These are phyloP conservation scores for Nematocida sp. DNA, from an alignment of 371 early-diverging fungal genomes.

Conservation along the genomic window DNA sequence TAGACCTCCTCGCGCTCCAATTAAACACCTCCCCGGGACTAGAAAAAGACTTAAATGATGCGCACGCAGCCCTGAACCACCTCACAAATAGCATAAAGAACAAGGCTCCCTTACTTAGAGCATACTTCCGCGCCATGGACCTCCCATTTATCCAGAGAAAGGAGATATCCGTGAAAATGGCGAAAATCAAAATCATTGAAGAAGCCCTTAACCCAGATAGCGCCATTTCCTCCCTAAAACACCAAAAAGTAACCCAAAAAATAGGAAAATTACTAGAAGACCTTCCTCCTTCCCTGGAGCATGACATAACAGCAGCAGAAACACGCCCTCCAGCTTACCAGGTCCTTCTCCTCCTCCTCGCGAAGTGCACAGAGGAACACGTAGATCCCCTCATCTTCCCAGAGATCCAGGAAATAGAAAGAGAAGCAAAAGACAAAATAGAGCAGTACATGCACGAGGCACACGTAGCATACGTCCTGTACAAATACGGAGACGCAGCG, in stretches of 20 bases:
- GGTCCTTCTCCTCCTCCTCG: constrained; percentile 5
- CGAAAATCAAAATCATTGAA: constrained; percentile 28
- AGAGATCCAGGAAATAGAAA: constrained; percentile 41
- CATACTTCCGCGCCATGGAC: constrained; percentile 52
- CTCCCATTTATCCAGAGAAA: constrained; percentile 28
- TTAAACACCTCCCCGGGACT: background rate
- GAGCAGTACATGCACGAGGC: background rate
- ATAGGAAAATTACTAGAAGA: constrained; percentile 16
- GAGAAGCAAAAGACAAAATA: background rate
- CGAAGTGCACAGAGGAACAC: constrained; percentile 3
- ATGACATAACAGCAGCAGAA: constrained; percentile 18
- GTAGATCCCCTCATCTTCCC: constrained; percentile 50
- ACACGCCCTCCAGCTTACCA: constrained; percentile 29
- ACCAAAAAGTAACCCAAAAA: background rate
- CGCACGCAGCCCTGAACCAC: background rate
- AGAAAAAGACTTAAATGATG: background rate
- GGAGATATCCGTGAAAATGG: constrained; percentile 29
- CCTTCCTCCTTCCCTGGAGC: constrained; percentile 20
- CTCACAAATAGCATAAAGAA: constrained; percentile 11
- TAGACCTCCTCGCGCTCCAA: background rate
- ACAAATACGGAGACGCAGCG: constrained; percentile 45
- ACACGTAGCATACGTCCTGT: constrained; percentile 19
- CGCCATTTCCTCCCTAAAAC: background rate
- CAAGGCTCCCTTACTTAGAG: constrained; percentile 8
- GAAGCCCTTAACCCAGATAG: background rate